Evolutionary conservation across 2,329 filamentous ascomycete genomes (phyloP).

Genomic region (Juglanconis oblonga): DNA sequence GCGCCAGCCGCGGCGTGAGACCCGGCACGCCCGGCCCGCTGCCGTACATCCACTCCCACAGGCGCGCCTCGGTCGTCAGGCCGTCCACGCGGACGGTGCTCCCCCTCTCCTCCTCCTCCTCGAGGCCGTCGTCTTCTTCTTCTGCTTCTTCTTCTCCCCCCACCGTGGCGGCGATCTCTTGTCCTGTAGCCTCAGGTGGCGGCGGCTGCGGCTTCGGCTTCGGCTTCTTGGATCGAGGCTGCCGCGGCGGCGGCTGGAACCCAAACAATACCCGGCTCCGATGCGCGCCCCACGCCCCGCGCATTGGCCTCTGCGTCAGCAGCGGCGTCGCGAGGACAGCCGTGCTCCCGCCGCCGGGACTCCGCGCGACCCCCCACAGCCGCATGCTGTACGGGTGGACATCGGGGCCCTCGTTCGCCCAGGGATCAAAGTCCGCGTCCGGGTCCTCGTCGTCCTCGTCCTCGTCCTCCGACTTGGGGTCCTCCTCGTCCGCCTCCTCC

Average conservation of each 20-base stretch:
- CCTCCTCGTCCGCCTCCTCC: constrained; percentile 15
- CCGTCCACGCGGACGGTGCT: constrained; percentile 16
- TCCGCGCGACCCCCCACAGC: constrained; percentile 51
- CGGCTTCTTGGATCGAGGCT: background rate
- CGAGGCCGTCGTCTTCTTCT: background rate
- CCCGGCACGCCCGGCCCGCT: constrained; percentile 44
- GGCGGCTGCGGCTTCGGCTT: constrained; percentile 17
- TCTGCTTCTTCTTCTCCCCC: no score
- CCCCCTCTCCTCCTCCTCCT: constrained; percentile 12
- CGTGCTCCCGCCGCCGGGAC: constrained; percentile 49
- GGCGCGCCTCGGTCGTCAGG: constrained; percentile 51
- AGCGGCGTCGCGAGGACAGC: constrained; percentile 50
- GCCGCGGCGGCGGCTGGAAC: background rate
- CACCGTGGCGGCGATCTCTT: background rate
- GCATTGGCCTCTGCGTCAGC: constrained; percentile 46
- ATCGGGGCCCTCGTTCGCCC: constrained; percentile 30
- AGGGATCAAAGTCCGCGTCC: constrained; percentile 29
- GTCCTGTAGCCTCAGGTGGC: background rate
- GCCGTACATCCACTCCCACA: constrained; percentile 61
- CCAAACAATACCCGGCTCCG: constrained; percentile 38
- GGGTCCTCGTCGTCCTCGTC: constrained; percentile 26
- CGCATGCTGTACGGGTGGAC: constrained; percentile 49
- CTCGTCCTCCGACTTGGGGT: constrained; percentile 25
- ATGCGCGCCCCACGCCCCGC: constrained; percentile 34
- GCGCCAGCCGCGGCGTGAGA: constrained; percentile 24